A percentile compares a stretch with the other conserved stretches of the same genome.
Conservation (phyloP, 2,329 filamentous ascomycete genomes). For the Emmonsiellopsis sp. region DNA sequence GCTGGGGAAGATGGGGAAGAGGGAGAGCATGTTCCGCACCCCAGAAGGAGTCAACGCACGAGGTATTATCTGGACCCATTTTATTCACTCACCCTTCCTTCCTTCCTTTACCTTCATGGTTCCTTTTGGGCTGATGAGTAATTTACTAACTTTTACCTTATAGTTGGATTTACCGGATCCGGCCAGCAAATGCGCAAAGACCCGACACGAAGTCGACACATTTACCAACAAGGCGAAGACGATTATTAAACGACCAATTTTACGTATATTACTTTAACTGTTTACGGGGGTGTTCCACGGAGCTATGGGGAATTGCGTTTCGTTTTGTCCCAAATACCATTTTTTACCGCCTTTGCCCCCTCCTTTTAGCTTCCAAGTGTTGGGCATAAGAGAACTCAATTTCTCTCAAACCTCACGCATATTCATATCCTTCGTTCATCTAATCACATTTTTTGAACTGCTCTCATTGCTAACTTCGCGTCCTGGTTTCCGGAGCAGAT, state of each 20-base stretch:
- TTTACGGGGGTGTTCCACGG: neutral
- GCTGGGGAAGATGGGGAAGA: constrained; percentile 61
- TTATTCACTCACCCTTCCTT: neutral
- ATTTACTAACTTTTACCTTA: constrained; percentile 13
- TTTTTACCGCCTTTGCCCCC: neutral
- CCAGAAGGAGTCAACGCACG: constrained; percentile 76
- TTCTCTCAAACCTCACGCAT: neutral
- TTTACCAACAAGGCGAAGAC: constrained; percentile 71
- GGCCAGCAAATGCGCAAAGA: constrained; percentile 96
- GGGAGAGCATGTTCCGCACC: constrained; percentile 95
- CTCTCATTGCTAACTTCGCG: constrained; percentile 3
- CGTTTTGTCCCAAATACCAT: neutral
- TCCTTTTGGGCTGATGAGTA: neutral
- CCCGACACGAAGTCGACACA: constrained; percentile 67
- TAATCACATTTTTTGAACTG: neutral
- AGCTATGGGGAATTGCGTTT: neutral
- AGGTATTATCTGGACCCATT: constrained; percentile 49
- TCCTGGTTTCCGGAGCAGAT: constrained; percentile 1
- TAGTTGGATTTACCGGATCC: constrained; percentile 93
- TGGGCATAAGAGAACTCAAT: too few relatives aligned
- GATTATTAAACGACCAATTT: constrained; percentile 32
- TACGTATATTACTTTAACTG: neutral
- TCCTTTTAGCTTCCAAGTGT: neutral
- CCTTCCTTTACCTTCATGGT: neutral
- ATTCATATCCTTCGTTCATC: neutral